Base-by-base conservation (phyloP, 805 yeast species). In the Metschnikowia reukaufii region DNA sequence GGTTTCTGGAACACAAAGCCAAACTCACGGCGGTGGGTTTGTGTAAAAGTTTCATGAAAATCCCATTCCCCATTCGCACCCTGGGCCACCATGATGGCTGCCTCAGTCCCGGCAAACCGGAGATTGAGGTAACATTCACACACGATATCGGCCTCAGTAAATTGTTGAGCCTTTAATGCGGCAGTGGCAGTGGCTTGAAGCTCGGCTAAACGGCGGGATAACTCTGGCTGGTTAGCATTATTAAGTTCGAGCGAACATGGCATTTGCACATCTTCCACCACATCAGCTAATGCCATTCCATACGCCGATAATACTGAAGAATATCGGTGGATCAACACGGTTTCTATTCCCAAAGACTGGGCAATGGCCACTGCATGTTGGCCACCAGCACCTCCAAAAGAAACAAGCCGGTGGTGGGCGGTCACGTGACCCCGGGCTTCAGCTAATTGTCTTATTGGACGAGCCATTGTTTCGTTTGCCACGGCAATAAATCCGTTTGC, bases 311-410 rank as follows among this genome's bases (percentile, higher is more conserved):
- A 40, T n/a, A 56, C 54, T 9, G 59, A 56, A 31, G 55, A 50
- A 48, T 56, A 56, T 7, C 52, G 44, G 39, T 56, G 59, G 16
- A 56, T 54, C 27, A 50, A 38, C 15, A 56, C 55, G 6, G 51
- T 48, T n/a, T 33, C 25, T 10, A 56, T 45, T 4, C 59, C 59
- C 34, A 56, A 49, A n/a, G 54, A 49, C 19, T 42, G 44, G 12
- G 59, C 59, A 8, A 56, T 48, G 13, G 56, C 56, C 13, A 56
- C 59, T 9, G 57, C 54, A 31, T 48, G 54, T 39, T 56, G 59
- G 10, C 59, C 59, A 8, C 59, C 59, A 9, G 59, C 54, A 3
- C 59, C 59, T 4, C 59, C 59, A 48, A 56, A 56, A 4, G 57
- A 54, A 1, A 50, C 59, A 35, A 56, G 49, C 10, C 51, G 47